A percentile compares a stretch with the other conserved stretches of the same genome.
Conservation (phyloP, 2,329 filamentous ascomycete genomes). For the Alternaria atra region DNA sequence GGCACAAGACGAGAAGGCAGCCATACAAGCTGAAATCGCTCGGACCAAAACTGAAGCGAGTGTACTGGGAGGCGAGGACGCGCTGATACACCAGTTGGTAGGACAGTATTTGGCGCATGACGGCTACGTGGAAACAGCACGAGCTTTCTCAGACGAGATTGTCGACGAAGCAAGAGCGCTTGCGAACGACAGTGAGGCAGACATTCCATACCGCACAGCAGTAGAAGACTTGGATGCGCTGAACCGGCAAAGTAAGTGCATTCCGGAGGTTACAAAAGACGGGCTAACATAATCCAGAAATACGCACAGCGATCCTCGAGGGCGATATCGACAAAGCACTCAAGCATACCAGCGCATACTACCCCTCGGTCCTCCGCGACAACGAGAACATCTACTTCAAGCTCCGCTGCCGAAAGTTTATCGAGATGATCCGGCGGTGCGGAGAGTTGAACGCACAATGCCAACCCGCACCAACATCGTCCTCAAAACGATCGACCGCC, state of each 20-base stretch:
- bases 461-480: conserved; percentile 33
- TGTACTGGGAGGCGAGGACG: conserved; percentile 69
- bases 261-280: background rate
- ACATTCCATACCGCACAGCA: conserved; percentile 68
- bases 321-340: conserved; percentile 92
- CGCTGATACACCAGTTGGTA: conserved; percentile 82
- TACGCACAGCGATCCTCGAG: conserved; percentile 85
- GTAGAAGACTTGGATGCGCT: conserved; percentile 87
- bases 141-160: conserved; percentile 86
- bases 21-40: conserved; percentile 47
- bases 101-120: conserved; percentile 93
- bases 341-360: conserved; percentile 80
- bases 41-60: conserved; percentile 26
- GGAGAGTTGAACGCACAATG: conserved; percentile 54
- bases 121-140: conserved; percentile 91
- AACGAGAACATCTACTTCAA: conserved; percentile 89
- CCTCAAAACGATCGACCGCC: conserved; percentile 41
- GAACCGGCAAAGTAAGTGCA: conserved; percentile 77
- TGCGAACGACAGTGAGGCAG: conserved; percentile 61
- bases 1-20: conserved; percentile 60
- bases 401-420: conserved; percentile 87
- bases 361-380: conserved; percentile 79
- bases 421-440: conserved; percentile 74
- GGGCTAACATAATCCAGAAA: conserved; percentile 65
- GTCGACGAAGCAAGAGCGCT: conserved; percentile 76